A percentile compares a stretch with the other conserved stretches of the same genome.
Evolutionary conservation across 192 early-diverging fungal species (phyloP).

Genomic region (Dispira simplex): DNA sequence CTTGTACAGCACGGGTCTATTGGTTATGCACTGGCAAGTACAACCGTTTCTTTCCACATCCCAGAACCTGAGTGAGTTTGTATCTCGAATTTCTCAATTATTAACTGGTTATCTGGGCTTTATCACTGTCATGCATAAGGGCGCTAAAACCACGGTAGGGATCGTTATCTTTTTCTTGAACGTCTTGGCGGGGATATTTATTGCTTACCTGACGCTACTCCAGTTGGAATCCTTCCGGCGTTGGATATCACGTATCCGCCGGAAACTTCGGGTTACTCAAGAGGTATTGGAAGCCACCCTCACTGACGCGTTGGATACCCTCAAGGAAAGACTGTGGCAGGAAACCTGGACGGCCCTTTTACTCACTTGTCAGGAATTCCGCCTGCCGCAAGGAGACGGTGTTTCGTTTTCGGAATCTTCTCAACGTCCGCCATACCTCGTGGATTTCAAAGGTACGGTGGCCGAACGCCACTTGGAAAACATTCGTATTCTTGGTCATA

Average conservation of each 20-base stretch:
- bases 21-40: constrained; percentile 35
- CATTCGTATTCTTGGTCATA: constrained; percentile 33
- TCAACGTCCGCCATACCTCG: constrained; percentile 44
- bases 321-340: constrained; percentile 45
- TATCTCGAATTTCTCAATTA: constrained; percentile 25
- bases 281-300: constrained; percentile 28
- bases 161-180: constrained; percentile 27
- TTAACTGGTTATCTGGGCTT: constrained; percentile 32
- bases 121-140: constrained; percentile 29
- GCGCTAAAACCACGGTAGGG: constrained; percentile 25
- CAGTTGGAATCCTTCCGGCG: constrained; percentile 21
- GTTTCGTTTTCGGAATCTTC: constrained; percentile 32
- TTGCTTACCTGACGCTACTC: constrained; percentile 25
- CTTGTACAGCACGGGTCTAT: constrained; percentile 26
- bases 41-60: constrained; percentile 40
- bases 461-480: constrained; percentile 55
- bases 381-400: constrained; percentile 31
- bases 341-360: constrained; percentile 50
- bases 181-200: constrained; percentile 18
- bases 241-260: constrained; percentile 27
- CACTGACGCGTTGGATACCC: constrained; percentile 21
- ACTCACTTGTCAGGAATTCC: constrained; percentile 36
- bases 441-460: constrained; percentile 43
- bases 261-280: constrained; percentile 27
- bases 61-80: constrained; percentile 32